A percentile compares a stretch with the other conserved stretches of the same genome.
Evolutionary conservation across 2,329 filamentous ascomycete species (phyloP).

Genomic region (Xylariales sp.): DNA sequence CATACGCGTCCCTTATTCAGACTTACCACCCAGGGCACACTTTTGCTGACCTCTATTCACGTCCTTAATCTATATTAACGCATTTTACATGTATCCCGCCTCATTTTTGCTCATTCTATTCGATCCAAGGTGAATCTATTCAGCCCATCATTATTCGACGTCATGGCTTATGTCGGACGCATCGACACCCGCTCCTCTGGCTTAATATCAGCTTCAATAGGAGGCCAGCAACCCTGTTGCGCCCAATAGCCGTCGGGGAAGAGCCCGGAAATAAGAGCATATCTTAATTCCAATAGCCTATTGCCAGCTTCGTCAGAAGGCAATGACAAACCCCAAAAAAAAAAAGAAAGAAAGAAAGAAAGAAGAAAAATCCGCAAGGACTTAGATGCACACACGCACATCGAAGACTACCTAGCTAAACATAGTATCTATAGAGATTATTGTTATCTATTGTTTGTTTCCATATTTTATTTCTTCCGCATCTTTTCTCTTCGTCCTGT

Average conservation of each 20-base stretch:
- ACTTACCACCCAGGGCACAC: too few species aligned
- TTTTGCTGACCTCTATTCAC: too few species aligned
- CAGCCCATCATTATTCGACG: too few species aligned
- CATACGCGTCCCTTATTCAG: too few species aligned
- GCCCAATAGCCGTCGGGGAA: background rate
- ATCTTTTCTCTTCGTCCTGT: background rate
- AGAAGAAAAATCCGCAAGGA: background rate
- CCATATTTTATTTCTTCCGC: too few species aligned
- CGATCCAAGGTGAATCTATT: too few species aligned
- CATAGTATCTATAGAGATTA: background rate
- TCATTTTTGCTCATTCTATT: too few species aligned
- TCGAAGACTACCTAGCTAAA: background rate
- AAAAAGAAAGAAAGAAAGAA: background rate
- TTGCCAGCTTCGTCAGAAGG: background rate
- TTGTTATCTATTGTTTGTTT: background rate
- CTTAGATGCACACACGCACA: background rate
- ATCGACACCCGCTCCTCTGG: background rate
- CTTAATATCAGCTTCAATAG: background rate
- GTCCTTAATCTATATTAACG: too few species aligned
- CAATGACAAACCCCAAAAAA: background rate
- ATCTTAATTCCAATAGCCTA: background rate
- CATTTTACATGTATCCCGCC: too few species aligned
- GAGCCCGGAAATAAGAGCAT: background rate
- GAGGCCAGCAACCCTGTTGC: background rate
- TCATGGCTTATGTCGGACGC: conserved; percentile 21